phyloP scores from a whole-genome alignment of 768 basidiomycete species.

The Leccinum rimulosum region DNA sequence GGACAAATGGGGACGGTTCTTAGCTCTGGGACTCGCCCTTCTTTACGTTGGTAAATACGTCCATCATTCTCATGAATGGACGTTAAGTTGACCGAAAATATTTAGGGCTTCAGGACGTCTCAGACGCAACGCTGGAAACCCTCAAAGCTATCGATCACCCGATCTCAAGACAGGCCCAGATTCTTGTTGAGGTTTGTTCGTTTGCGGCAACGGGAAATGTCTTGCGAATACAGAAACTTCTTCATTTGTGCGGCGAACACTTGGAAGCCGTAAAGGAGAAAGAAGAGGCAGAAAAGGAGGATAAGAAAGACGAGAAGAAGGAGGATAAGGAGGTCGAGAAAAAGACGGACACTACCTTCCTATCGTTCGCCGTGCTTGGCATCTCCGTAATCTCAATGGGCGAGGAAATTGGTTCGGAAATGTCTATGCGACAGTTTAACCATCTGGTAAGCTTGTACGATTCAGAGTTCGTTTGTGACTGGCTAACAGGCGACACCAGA shows the following conservation, averaged over 20 bases:
- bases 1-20: conserved; percentile 93
- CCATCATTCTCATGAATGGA: not conserved
- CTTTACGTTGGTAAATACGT: conserved; percentile 76
- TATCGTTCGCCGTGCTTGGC: conserved; percentile 90
- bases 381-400: conserved; percentile 97
- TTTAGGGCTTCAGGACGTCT: conserved; percentile 85
- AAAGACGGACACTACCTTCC: conserved; percentile 73
- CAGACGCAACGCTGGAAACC: conserved; percentile 91
- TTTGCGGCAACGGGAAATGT: conserved; percentile 97
- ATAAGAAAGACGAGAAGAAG: conserved; percentile 53
- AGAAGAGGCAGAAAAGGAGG: conserved; percentile 35
- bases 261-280: conserved; percentile 49
- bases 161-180: conserved; percentile 84
- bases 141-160: conserved; percentile 93
- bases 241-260: conserved; percentile 94
- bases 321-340: conserved; percentile 61
- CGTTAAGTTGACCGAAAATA: conserved; percentile 7
- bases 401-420: conserved; percentile 95
- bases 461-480: not conserved
- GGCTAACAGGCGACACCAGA: conserved; percentile 49
- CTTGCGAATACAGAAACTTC: conserved; percentile 85
- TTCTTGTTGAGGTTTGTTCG: conserved; percentile 90
- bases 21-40: conserved; percentile 85
- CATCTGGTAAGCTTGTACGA: conserved; percentile 66
- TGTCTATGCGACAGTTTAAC: conserved; percentile 97